phyloP scores from a whole-genome alignment of 2,329 filamentous ascomycete genomes.

The Neospermospora avenae region DNA sequence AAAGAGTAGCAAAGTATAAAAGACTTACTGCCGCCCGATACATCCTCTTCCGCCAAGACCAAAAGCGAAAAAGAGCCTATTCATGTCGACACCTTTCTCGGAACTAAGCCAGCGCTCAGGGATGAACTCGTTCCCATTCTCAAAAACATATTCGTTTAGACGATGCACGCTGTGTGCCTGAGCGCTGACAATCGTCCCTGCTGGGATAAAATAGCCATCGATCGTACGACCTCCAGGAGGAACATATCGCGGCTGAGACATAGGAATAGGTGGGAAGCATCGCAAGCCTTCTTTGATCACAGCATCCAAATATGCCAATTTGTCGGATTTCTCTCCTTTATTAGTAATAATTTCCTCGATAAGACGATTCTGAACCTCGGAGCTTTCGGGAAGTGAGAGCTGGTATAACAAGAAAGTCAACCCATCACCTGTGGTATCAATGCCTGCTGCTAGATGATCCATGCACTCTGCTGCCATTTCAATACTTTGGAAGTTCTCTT shows the following conservation, averaged over 20 bases:
- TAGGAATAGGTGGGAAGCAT: slow-evolving; percentile 62
- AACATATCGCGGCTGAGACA: slow-evolving; percentile 61
- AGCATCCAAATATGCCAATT: slow-evolving; percentile 58
- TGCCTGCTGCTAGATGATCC: slow-evolving; percentile 68
- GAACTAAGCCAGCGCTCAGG: slow-evolving; percentile 80
- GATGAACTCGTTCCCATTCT: slow-evolving; percentile 71
- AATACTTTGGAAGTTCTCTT: slow-evolving; percentile 45
- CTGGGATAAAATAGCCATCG: slow-evolving; percentile 52
- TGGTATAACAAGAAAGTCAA: slow-evolving; percentile 71
- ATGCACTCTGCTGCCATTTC: slow-evolving; percentile 66
- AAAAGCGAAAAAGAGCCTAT: slow-evolving; percentile 62
- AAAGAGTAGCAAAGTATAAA: background rate
- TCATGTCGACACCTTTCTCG: slow-evolving; percentile 69
- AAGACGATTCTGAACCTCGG: slow-evolving; percentile 49
- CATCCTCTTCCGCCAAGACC: slow-evolving; percentile 63
- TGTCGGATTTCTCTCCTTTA: slow-evolving; percentile 42
- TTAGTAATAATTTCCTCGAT: slow-evolving; percentile 49
- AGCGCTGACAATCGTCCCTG: slow-evolving; percentile 54
- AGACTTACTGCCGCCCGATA: slow-evolving; percentile 62
- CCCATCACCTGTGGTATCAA: slow-evolving; percentile 68
- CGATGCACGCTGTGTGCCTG: slow-evolving; percentile 60
- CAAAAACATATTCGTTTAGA: slow-evolving; percentile 65
- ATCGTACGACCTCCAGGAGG: slow-evolving; percentile 52
- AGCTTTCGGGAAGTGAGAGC: slow-evolving; percentile 57
- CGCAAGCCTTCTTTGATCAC: slow-evolving; percentile 60